Evolutionary conservation across 2,329 filamentous ascomycete species (phyloP), one percentile per base, ranked within the genome.

Genomic region (Pseudonectria foliicola): DNA sequence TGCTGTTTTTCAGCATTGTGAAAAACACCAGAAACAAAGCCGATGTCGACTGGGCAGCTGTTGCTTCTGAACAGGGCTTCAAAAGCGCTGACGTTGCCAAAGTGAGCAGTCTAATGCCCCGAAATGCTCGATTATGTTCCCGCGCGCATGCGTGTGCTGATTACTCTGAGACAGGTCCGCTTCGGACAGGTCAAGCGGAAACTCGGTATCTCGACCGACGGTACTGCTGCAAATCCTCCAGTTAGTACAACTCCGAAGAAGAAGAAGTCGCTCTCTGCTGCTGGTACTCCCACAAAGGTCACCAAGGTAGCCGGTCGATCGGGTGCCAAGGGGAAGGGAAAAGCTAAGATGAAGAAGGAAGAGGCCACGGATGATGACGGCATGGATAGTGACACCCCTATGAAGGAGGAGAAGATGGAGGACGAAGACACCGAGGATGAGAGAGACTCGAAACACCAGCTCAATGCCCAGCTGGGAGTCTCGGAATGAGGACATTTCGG

Each of bases 171-270:
- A 26, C 37, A 68, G 59, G 61, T 64, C 26, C 67, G 71, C 29
- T 75, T 67, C 37, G 61, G 66, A 4, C 68, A 74, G 39, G 63
- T 74, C 40, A 72, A 67, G 52, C 56, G 59, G 29, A 70, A 71
- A 53, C 55, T 67, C 1, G 62, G 62, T 3, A 56, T 68, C 27
- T 48, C 48, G 25, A 51, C 49, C 39, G 55, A 59, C 5, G 29
- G 34, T 5, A 40, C 43, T 2, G 35, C 40, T 11, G 27, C 40
- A 3, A 10, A 27, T 26, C 45, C 43, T 5, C 32, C 40, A 3
- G 36, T 35, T 4, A 24, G 21, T 12, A 26, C 13, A 13, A 37
- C 45, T 23, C 41, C 47, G 2, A 33, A 43, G 35, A 59, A 54
- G 41, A 58, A 52, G 40, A 34, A 23, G 25, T 13, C 34, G 7